These are phyloP conservation scores for Melaleuca quinquenervia DNA, from an alignment of 345 rosid genomes.

Conservation along the genomic window DNA sequence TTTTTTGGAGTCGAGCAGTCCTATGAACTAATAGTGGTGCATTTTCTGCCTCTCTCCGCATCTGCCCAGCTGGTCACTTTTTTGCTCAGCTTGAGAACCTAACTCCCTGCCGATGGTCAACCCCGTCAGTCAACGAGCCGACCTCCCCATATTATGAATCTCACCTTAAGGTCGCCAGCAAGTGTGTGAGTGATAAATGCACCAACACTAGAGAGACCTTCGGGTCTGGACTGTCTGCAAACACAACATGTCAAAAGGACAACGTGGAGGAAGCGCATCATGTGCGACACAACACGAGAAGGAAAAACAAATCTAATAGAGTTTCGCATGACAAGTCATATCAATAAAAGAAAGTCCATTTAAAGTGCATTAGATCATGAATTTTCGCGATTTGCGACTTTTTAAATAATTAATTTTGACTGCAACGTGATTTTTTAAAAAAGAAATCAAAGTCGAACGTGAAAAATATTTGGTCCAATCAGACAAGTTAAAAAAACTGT, in stretches of 20 bases:
- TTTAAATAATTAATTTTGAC: neutral
- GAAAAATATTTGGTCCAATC: neutral
- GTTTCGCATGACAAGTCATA: accelerated
- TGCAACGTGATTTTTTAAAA: neutral
- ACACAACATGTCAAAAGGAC: neutral
- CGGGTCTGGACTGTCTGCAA: neutral
- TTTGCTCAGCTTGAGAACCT: too few species aligned
- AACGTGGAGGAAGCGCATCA: neutral
- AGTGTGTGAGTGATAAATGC: too few species aligned
- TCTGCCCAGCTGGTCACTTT: too few species aligned
- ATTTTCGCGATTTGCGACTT: accelerated
- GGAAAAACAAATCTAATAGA: neutral
- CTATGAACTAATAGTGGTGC: too few species aligned
- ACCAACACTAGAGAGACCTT: neutral
- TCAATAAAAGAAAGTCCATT: neutral
- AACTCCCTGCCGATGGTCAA: too few species aligned
- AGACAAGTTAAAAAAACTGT: neutral
- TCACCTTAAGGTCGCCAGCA: too few species aligned
- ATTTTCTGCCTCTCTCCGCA: too few species aligned
- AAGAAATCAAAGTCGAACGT: neutral
- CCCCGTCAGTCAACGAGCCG: too few species aligned
- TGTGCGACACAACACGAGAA: neutral
- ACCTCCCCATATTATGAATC: too few species aligned
- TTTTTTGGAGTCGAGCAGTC: too few species aligned
- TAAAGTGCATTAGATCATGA: neutral